Conservation (phyloP, 805 yeast genomes). For the Lipomyces oligophaga region DNA sequence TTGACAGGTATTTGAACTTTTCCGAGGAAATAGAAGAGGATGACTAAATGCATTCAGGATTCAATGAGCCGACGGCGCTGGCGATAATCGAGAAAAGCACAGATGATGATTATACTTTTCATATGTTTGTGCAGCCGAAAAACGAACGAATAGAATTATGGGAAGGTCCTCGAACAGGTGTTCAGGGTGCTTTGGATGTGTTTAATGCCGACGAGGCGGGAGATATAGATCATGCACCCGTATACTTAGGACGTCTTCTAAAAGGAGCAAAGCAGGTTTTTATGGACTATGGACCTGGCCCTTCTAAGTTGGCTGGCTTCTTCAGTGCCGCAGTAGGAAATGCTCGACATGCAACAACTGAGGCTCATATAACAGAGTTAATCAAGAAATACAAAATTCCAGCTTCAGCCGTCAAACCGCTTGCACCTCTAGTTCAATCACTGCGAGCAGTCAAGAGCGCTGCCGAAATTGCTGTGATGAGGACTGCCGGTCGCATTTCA, state of each 20-base stretch:
- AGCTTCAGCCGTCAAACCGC: slow-evolving; percentile 33
- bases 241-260: not conserved
- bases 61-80: slow-evolving; percentile 30
- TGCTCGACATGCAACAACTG: slow-evolving; percentile 13
- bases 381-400: slow-evolving; percentile 8
- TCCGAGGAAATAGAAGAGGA: not conserved
- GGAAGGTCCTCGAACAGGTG: slow-evolving; percentile 93
- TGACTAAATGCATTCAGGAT: slow-evolving; percentile 11
- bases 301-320: slow-evolving; percentile 9
- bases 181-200: slow-evolving; percentile 70
- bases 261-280: slow-evolving; percentile 50
- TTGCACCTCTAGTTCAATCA: slow-evolving; percentile 44
- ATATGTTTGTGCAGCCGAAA: slow-evolving; percentile 86
- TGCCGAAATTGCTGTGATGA: slow-evolving; percentile 73
- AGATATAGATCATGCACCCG: not conserved
- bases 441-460: slow-evolving; percentile 70
- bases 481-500: slow-evolving; percentile 76
- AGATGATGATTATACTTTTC: slow-evolving; percentile 40
- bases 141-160: slow-evolving; percentile 77
- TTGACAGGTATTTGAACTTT: slow-evolving; percentile 71
- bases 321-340: slow-evolving; percentile 6
- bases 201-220: slow-evolving; percentile 80
- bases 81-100: slow-evolving; percentile 46
- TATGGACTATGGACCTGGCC: slow-evolving; percentile 43
- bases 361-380: slow-evolving; percentile 10